Evolutionary conservation across 2,329 filamentous ascomycete species (phyloP).

Genomic region (Neofusicoccum ribis): DNA sequence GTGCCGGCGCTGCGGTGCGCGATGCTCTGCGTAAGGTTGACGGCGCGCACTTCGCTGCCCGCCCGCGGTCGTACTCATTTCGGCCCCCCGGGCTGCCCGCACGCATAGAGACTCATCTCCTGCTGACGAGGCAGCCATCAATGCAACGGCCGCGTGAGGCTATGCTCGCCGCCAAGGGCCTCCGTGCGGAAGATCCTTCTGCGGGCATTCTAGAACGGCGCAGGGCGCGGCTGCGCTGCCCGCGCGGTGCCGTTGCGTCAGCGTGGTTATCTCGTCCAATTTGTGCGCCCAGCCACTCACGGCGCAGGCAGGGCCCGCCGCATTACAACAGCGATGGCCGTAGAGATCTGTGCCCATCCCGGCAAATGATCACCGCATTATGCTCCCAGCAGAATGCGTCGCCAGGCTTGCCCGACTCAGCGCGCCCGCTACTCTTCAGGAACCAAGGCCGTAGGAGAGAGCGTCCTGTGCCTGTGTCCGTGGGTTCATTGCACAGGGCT

Average conservation of each 20-base stretch:
- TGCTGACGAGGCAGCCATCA: slow-evolving; percentile 10
- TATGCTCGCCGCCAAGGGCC: slow-evolving; percentile 27
- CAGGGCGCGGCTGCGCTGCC: slow-evolving; percentile 25
- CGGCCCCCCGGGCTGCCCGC: not conserved
- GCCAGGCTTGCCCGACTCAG: slow-evolving; percentile 44
- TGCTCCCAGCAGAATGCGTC: slow-evolving; percentile 45
- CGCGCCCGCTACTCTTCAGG: slow-evolving; percentile 43
- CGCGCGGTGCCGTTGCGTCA: slow-evolving; percentile 31
- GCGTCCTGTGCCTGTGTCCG: slow-evolving; percentile 40
- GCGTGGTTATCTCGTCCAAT: slow-evolving; percentile 34
- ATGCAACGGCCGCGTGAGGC: slow-evolving; percentile 9
- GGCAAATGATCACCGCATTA: slow-evolving; percentile 47
- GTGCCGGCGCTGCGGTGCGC: slow-evolving; percentile 15
- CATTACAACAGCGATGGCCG: slow-evolving; percentile 38
- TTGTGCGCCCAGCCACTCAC: slow-evolving; percentile 43
- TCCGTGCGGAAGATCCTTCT: slow-evolving; percentile 40
- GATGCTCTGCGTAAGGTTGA: slow-evolving; percentile 18
- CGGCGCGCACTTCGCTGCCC: not conserved
- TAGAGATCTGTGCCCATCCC: slow-evolving; percentile 41
- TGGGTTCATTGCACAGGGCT: slow-evolving; percentile 45
- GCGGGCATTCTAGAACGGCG: slow-evolving; percentile 41
- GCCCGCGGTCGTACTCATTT: slow-evolving; percentile 1
- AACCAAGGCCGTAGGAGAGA: slow-evolving; percentile 45
- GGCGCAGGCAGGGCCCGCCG: slow-evolving; percentile 35
- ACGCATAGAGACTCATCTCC: slow-evolving; percentile 17